A percentile compares a stretch with the other conserved stretches of the same genome.
phyloP scores from a whole-genome alignment of 768 basidiomycete genomes.

The Podaxis sp. region DNA sequence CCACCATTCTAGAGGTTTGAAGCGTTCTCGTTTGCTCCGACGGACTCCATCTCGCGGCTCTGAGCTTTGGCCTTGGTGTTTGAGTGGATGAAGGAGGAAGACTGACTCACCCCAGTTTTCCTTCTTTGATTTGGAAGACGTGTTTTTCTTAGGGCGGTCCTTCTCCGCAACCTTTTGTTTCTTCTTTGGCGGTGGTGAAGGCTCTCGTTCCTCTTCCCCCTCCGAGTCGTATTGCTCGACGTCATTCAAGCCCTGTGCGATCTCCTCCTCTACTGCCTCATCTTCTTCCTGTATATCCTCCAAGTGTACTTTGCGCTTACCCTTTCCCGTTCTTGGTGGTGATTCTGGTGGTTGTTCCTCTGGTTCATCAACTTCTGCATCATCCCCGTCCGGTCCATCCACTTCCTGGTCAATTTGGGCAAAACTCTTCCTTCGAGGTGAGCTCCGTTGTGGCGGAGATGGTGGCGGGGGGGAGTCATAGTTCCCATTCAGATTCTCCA shows the following conservation, averaged over 20 bases:
- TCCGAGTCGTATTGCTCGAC: constrained; percentile 30
- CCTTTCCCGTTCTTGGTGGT: constrained; percentile 29
- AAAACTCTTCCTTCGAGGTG: constrained; percentile 39
- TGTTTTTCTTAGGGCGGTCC: constrained; percentile 18
- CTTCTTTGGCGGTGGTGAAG: constrained; percentile 28
- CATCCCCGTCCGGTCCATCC: constrained; percentile 35
- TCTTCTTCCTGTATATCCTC: constrained; percentile 43
- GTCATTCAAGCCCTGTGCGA: constrained; percentile 36
- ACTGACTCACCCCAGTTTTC: constrained; percentile 33
- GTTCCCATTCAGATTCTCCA: constrained; percentile 22
- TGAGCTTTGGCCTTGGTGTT: constrained; percentile 13
- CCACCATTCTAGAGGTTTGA: constrained; percentile 86
- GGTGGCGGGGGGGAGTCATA: constrained; percentile 18
- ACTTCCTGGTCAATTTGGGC: constrained; percentile 46
- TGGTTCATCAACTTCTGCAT: constrained; percentile 23
- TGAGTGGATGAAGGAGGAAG: not conserved
- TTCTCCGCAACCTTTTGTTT: constrained; percentile 25
- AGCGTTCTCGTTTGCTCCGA: constrained; percentile 64
- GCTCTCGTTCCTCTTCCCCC: constrained; percentile 22
- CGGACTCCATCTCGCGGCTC: constrained; percentile 54
- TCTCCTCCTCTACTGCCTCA: constrained; percentile 37
- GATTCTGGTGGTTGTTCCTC: constrained; percentile 23
- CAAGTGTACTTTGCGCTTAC: constrained; percentile 33
- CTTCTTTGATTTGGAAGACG: constrained; percentile 28
- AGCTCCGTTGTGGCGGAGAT: constrained; percentile 5